Conservation (phyloP, 805 yeast species). For the Candida xiaguanensis region DNA sequence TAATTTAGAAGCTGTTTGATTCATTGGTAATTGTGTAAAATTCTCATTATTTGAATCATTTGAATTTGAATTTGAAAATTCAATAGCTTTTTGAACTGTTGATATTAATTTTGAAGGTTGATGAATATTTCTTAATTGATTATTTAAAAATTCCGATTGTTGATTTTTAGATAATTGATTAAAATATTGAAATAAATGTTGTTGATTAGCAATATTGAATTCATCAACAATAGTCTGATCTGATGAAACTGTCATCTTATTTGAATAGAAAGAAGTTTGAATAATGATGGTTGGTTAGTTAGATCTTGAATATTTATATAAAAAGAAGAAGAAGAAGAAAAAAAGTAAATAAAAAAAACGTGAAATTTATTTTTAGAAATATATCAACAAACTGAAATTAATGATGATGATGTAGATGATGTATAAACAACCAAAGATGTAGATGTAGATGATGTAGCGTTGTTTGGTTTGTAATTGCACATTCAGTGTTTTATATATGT, state of each 20-base stretch:
- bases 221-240: constrained; percentile 17
- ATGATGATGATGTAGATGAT: no score
- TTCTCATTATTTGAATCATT: constrained; percentile 12
- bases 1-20: constrained; percentile 46
- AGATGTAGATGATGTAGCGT: no score
- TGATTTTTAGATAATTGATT: constrained; percentile 33
- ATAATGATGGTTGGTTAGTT: no score
- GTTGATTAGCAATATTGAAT: constrained; percentile 48
- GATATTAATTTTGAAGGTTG: constrained; percentile 39
- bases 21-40: constrained; percentile 49
- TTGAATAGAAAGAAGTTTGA: constrained; percentile 24
- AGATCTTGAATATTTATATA: not conserved
- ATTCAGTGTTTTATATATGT: no score
- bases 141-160: constrained; percentile 30
- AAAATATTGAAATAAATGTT: constrained; percentile 49
- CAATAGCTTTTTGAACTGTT: constrained; percentile 46
- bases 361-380: no score
- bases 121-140: constrained; percentile 38
- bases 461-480: no score
- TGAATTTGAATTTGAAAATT: constrained; percentile 26
- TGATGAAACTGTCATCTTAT: constrained; percentile 11
- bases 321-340: not conserved
- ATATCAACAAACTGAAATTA: no score
- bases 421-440: no score
- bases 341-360: no score